phyloP scores from a whole-genome alignment of 208 protist species.

The Acanthamoeba divionensis region DNA sequence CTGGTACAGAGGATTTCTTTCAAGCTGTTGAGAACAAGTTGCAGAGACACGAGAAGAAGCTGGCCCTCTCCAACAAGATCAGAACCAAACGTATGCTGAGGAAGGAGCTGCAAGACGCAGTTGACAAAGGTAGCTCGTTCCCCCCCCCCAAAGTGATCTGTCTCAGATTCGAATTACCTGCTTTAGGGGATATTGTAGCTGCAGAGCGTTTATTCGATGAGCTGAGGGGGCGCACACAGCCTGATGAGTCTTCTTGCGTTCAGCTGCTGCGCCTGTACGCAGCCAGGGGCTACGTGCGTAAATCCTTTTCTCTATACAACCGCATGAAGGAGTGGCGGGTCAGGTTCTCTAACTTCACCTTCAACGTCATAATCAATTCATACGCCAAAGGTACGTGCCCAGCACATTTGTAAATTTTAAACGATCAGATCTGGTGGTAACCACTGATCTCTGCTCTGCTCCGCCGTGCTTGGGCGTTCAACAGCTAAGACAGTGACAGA shows the following conservation, averaged over 20 bases:
- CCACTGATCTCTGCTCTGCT: neutral
- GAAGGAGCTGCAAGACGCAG: neutral
- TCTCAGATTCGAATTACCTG: too few relatives aligned
- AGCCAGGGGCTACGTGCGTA: neutral
- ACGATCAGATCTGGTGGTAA: neutral
- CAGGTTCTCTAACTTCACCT: neutral
- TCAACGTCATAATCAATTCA: constrained; percentile 17
- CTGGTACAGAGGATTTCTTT: too few relatives aligned
- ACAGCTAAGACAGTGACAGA: neutral
- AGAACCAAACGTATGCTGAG: neutral
- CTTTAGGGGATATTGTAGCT: neutral
- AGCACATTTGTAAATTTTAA: neutral
- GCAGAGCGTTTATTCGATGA: neutral
- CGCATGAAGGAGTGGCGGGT: constrained; percentile 17
- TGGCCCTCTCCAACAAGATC: neutral
- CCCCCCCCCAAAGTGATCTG: too few relatives aligned
- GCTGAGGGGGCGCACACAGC: neutral
- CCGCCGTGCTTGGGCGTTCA: neutral
- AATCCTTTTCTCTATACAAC: neutral
- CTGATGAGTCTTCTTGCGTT: neutral
- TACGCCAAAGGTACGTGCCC: neutral
- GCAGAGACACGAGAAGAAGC: neutral
- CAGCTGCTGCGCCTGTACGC: neutral
- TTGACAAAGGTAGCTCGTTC: too few relatives aligned
- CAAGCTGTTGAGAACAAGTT: constrained; percentile 19